Evolutionary conservation across 1,139 yeast species (phyloP).

Genomic region (Taiozyma sp.): DNA sequence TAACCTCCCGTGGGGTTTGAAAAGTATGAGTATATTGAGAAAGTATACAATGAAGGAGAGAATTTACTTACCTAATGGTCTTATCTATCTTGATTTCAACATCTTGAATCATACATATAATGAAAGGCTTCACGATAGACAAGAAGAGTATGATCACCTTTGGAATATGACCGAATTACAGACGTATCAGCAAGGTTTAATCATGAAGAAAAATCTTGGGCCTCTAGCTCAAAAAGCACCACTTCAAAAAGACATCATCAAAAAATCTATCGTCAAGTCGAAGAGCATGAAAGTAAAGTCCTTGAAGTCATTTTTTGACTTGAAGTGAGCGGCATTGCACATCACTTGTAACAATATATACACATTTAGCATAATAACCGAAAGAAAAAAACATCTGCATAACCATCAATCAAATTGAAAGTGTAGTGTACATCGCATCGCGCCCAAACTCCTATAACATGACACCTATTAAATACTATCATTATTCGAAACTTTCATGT

Average conservation of each 20-base stretch:
- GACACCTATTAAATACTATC: background rate
- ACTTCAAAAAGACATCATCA: background rate
- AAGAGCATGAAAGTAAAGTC: conserved; percentile 3
- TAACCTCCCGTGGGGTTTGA: conserved; percentile 16
- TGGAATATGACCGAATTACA: conserved; percentile 15
- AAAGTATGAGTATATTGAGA: conserved; percentile 9
- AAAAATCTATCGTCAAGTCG: background rate
- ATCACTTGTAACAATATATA: background rate
- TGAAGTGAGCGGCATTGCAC: background rate
- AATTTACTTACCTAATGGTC: background rate
- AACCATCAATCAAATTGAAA: background rate
- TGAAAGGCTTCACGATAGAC: conserved; percentile 1
- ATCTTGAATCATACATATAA: conserved; percentile 9
- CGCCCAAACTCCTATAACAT: background rate
- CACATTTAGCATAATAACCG: background rate
- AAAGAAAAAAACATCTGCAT: no score
- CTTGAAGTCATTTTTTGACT: conserved; percentile 10
- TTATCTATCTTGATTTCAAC: conserved; percentile 18
- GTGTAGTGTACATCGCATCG: no score
- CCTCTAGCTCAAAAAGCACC: background rate
- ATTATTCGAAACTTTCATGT: no score
- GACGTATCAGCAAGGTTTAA: background rate
- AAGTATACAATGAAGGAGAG: conserved; percentile 5
- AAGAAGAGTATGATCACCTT: conserved; percentile 12
- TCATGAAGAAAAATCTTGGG: conserved; percentile 7